These are phyloP conservation scores for Lipomyces japonicus DNA, from an alignment of 805 yeast species.

Conservation along the genomic window DNA sequence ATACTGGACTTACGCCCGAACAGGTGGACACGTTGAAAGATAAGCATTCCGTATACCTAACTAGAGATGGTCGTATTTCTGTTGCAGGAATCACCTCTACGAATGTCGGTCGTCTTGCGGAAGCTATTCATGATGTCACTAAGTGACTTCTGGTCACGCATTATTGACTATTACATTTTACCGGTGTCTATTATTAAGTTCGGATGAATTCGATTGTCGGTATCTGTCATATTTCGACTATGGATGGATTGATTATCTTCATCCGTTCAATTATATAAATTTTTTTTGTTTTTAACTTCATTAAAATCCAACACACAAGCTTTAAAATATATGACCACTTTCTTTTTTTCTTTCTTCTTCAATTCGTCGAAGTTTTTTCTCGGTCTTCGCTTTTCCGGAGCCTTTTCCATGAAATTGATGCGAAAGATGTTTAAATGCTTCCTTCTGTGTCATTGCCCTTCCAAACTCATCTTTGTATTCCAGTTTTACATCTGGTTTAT, in stretches of 20 bases:
- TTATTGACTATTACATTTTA: too few species aligned
- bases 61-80: slow-evolving; percentile 87
- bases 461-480: slow-evolving; percentile 66
- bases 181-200: too few species aligned
- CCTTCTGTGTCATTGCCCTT: slow-evolving; percentile 53
- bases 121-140: slow-evolving; percentile 40
- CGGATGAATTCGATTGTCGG: too few species aligned
- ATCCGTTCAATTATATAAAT: too few species aligned
- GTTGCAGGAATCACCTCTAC: slow-evolving; percentile 80
- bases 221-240: too few species aligned
- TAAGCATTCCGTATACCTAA: slow-evolving; percentile 75
- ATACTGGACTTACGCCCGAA: slow-evolving; percentile 69
- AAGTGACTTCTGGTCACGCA: too few species aligned
- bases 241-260: too few species aligned
- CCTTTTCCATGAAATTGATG: slow-evolving; percentile 70
- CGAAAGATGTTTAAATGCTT: slow-evolving; percentile 73
- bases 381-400: slow-evolving; percentile 38
- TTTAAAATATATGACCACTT: slow-evolving; percentile 5
- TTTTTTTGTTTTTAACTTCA: not conserved
- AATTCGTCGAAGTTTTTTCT: slow-evolving; percentile 35
- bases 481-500: slow-evolving; percentile 46
- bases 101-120: slow-evolving; percentile 54
- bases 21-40: slow-evolving; percentile 70
- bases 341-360: slow-evolving; percentile 33
- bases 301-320: not conserved